Percentiles rank a stretch among this genome's conserved stretches.
Conservation (phyloP, 495 filamentous ascomycete species). For the Neurospora sp. region DNA sequence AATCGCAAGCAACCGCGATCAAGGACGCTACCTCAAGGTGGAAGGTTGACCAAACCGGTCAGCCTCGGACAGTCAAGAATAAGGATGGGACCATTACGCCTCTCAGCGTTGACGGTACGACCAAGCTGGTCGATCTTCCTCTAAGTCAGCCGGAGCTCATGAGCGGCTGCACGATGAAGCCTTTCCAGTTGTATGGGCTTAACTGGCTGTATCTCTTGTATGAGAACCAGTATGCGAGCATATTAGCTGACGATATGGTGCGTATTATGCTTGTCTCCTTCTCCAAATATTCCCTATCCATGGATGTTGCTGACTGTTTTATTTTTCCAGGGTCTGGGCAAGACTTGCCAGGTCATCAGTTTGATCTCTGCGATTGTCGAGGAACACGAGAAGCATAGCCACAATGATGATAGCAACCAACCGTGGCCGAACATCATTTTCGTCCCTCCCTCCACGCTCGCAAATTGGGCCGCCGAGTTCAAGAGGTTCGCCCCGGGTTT, state of each 20-base stretch:
- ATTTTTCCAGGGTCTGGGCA: constrained; percentile 56
- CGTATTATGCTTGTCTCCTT: not conserved
- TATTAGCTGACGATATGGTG: constrained; percentile 89
- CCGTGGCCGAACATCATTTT: constrained; percentile 77
- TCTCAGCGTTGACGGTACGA: constrained; percentile 11
- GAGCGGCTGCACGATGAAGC: constrained; percentile 63
- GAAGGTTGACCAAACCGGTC: constrained; percentile 66
- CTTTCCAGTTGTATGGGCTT: constrained; percentile 87
- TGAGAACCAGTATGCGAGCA: constrained; percentile 66
- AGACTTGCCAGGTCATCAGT: constrained; percentile 93
- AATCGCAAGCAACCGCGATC: constrained; percentile 56
- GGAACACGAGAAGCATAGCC: constrained; percentile 19
- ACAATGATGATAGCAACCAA: constrained; percentile 27
- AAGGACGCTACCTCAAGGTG: constrained; percentile 62
- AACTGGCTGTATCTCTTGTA: constrained; percentile 88
- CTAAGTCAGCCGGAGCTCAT: constrained; percentile 60
- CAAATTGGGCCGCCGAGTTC: constrained; percentile 93
- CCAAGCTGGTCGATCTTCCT: constrained; percentile 20
- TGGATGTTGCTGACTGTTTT: not conserved
- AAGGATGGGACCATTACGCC: constrained; percentile 23
- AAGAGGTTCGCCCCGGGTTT: constrained; percentile 71
- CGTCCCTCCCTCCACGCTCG: constrained; percentile 84
- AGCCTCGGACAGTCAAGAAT: constrained; percentile 9
- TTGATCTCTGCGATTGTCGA: constrained; percentile 78
- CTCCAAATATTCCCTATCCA: not conserved